Evolutionary conservation across 768 basidiomycete species (phyloP).

Genomic region (Amanita thiersii): DNA sequence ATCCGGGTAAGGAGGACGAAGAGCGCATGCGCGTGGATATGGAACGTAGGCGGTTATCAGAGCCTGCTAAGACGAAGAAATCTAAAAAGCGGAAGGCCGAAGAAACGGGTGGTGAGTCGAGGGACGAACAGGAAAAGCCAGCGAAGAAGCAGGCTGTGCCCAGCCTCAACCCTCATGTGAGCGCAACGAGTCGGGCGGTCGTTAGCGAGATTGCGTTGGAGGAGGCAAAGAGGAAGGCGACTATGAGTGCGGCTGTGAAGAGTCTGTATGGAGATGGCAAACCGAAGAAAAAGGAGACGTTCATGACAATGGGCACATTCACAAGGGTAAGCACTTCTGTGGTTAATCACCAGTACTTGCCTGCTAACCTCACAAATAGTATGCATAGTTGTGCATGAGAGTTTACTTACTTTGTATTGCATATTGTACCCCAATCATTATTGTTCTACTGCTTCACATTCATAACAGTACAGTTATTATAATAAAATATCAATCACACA

Average conservation of each 20-base stretch:
- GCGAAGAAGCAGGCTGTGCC: constrained; percentile 39
- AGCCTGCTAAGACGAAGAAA: constrained; percentile 48
- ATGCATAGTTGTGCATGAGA: constrained; percentile 11
- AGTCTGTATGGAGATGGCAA: constrained; percentile 65
- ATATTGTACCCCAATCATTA: no score
- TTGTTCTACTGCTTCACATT: no score
- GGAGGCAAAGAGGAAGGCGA: constrained; percentile 75
- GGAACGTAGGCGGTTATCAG: constrained; percentile 47
- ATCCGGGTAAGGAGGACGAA: constrained; percentile 64
- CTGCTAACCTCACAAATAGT: constrained; percentile 9
- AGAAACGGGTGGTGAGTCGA: no score
- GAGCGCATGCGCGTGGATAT: constrained; percentile 47
- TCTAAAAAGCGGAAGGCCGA: constrained; percentile 50
- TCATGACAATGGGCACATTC: constrained; percentile 89
- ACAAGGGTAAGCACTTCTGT: constrained; percentile 56
- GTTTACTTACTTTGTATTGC: background rate
- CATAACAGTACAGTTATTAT: background rate
- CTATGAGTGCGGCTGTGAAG: constrained; percentile 83
- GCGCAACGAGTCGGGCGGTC: constrained; percentile 58
- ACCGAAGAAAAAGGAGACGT: constrained; percentile 64
- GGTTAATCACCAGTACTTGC: background rate
- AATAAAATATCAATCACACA: background rate
- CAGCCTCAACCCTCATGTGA: constrained; percentile 41
- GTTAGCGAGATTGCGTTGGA: constrained; percentile 67
- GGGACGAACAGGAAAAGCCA: constrained; percentile 23